Percentiles rank a stretch among this genome's conserved stretches.
phyloP scores from a whole-genome alignment of 345 rosid genomes.

The Linum tenue region DNA sequence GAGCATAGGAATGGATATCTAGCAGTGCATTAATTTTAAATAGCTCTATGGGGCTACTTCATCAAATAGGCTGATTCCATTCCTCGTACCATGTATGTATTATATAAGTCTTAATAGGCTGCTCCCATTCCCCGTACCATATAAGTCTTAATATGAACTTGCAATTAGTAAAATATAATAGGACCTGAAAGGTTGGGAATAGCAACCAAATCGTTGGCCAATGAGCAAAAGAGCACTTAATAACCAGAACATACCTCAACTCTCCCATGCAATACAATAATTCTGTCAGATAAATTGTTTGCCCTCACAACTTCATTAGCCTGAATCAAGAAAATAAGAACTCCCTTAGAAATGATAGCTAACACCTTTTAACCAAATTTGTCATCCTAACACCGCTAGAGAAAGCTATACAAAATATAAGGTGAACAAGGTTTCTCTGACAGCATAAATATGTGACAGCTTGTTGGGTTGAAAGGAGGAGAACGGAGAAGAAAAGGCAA shows the following conservation, averaged over 20 bases:
- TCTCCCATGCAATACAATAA: constrained; percentile 84
- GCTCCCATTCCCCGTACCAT: background rate
- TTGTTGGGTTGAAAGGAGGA: background rate
- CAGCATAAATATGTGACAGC: background rate
- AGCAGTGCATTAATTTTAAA: background rate
- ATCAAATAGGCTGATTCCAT: background rate
- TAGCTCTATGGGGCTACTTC: background rate
- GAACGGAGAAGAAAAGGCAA: background rate
- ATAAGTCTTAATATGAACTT: background rate
- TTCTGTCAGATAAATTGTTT: constrained; percentile 65
- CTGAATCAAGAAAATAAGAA: constrained; percentile 28
- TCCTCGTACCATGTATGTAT: background rate
- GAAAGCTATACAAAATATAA: background rate
- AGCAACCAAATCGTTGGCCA: background rate
- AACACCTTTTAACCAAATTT: background rate
- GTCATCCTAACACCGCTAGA: background rate
- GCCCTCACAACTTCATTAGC: constrained; percentile 97
- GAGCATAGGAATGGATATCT: background rate
- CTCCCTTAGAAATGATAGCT: background rate
- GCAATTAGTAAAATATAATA: background rate
- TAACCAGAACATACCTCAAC: constrained; percentile 61
- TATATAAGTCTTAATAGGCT: background rate
- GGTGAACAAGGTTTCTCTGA: background rate
- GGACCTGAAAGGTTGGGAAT: background rate
- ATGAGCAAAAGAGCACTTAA: constrained; percentile 5